Base-by-base conservation (phyloP, 306 rosid species). In the Malus orientalis region DNA sequence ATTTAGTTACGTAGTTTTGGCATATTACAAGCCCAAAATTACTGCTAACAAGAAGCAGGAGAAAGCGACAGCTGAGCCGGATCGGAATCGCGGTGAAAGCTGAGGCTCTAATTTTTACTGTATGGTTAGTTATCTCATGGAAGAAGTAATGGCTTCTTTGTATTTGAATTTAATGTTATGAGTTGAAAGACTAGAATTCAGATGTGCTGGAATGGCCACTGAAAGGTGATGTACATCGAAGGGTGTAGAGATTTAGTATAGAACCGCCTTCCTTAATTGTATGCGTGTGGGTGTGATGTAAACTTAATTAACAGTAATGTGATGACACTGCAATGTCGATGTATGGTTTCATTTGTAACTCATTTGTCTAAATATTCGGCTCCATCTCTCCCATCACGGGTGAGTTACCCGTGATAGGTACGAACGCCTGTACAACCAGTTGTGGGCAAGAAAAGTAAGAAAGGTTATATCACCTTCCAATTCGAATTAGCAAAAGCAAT, bases 21-120 rank as follows among this genome's bases (percentile, higher is more conserved):
- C 97, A 88, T 91, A 91, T 95, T 91, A 84, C 80, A 78, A 87
- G 96, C 78, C 93, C 99, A 91, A 88, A 91, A 91, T 82, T 91
- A 85, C 92, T 79, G 85, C 97, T 92, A 84, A 89, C 96, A 74
- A 85, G 81, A 77, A 88, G 76, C 84, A 74, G 82, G 76, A 51
- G 79, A 81, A 76, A 72, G 85, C 81, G 77, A 67, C 80, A 70
- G 74, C 64, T 78, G 79, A 86, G 78, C 85, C 74, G 84, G 77
- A 78, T 81, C 84, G 82, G 73, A 69, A 76, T 81, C 80, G 70
- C 70, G 78, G 29, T 45, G 59, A 33, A 59, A 42, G 70, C 78
- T 4, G 29, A 51, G 82, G 78, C 82, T 87, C 91, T 88, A 89
- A 89, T 87, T 77, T 78, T 79, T 81, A 61, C 69, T 57, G 62